These are phyloP conservation scores for Reutealis trisperma DNA, from an alignment of 345 rosid species.

Conservation along the genomic window DNA sequence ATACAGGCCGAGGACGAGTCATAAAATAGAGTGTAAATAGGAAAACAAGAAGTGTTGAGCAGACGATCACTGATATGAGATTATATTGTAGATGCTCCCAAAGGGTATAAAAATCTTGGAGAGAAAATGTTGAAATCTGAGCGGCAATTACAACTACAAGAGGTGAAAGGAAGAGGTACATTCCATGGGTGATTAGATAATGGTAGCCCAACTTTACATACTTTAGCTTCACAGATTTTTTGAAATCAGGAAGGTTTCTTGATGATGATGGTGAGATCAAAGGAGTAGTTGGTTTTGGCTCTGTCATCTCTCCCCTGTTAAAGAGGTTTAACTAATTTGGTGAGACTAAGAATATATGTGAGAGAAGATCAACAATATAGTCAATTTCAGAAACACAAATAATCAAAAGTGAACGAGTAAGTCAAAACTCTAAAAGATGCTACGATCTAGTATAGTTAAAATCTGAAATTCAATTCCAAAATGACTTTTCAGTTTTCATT, in stretches of 20 bases:
- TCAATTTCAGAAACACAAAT: not conserved
- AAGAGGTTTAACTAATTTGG: slow-evolving; percentile 15
- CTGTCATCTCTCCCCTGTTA: slow-evolving; percentile 36
- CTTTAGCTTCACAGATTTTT: slow-evolving; percentile 33
- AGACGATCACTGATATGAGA: slow-evolving; percentile 21
- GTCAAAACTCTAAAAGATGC: not conserved
- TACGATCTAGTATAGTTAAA: not conserved
- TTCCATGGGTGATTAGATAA: slow-evolving; percentile 33
- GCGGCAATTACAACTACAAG: slow-evolving; percentile 14
- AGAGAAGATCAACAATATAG: not conserved
- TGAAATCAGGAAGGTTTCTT: slow-evolving; percentile 22
- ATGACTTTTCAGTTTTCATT: not conserved
- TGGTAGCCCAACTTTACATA: slow-evolving; percentile 43
- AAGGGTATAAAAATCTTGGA: slow-evolving; percentile 21
- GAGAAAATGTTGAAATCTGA: slow-evolving; percentile 31
- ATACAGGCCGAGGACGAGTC: slow-evolving; percentile 37
- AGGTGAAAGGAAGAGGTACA: slow-evolving; percentile 33
- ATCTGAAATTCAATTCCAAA: slow-evolving; percentile 12
- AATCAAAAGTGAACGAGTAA: not conserved
- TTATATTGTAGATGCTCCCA: slow-evolving; percentile 30
- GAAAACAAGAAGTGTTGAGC: slow-evolving; percentile 23
- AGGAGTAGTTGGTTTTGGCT: slow-evolving; percentile 34
- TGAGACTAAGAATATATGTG: slow-evolving; percentile 10
- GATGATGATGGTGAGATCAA: slow-evolving; percentile 34
- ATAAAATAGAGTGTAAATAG: slow-evolving; percentile 28